Conservation (phyloP, 208 protist genomes). For the Kentomonas sorsogonicus region DNA sequence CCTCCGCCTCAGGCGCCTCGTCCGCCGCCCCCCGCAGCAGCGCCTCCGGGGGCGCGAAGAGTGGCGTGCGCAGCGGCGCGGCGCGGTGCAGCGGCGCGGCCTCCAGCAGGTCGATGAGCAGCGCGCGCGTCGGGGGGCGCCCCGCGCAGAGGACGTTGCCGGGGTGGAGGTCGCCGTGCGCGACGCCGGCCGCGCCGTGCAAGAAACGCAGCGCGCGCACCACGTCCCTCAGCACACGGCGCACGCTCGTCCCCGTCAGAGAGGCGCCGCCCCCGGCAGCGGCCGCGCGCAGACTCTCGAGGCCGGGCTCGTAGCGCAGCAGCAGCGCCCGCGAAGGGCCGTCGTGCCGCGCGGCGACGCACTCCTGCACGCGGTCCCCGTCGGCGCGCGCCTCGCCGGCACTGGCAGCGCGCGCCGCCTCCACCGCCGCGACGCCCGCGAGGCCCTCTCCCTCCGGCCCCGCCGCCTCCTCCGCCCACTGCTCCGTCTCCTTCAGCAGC, state of each 20-base stretch:
- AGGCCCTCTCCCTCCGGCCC: conserved; percentile 10
- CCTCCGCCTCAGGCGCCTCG: background rate
- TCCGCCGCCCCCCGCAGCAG: conserved; percentile 10
- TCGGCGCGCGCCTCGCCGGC: conserved; percentile 30
- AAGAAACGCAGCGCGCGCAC: conserved; percentile 44
- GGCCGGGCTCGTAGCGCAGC: conserved; percentile 11
- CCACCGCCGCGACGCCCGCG: conserved; percentile 11
- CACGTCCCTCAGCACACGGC: conserved; percentile 20
- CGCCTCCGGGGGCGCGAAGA: conserved; percentile 36
- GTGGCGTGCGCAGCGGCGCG: conserved; percentile 13
- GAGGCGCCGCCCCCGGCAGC: background rate
- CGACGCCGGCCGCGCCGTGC: conserved; percentile 24
- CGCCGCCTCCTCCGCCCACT: conserved; percentile 24
- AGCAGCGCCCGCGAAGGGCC: background rate
- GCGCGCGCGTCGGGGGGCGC: background rate
- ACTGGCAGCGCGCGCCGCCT: conserved; percentile 1
- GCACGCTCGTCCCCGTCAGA: conserved; percentile 8
- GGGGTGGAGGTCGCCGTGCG: conserved; percentile 60
- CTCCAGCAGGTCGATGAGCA: conserved; percentile 25
- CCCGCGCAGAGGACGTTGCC: conserved; percentile 42
- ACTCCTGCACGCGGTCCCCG: conserved; percentile 23
- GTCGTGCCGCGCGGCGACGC: conserved; percentile 17
- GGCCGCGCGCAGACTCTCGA: conserved; percentile 16
- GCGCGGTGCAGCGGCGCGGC: conserved; percentile 8
- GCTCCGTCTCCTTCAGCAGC: conserved; percentile 46